phyloP scores from a whole-genome alignment of 2,329 filamentous ascomycete species.

The Fusarium longipes region DNA sequence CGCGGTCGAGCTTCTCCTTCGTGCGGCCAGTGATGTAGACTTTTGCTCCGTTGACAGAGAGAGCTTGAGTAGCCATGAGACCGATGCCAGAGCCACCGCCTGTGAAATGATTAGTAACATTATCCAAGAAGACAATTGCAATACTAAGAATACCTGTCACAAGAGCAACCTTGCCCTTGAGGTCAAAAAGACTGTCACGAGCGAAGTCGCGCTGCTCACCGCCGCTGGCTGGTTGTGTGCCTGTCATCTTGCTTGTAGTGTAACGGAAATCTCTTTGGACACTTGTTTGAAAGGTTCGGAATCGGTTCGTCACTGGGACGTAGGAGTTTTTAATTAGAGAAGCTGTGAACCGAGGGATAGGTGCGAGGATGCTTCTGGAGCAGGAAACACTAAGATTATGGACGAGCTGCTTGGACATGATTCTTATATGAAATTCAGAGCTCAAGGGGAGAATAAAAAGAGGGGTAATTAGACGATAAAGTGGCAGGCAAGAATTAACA shows the following conservation, averaged over 20 bases:
- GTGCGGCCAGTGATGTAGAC: constrained; percentile 78
- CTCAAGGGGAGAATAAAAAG: neutral
- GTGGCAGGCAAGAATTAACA: neutral
- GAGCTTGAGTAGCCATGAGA: constrained; percentile 75
- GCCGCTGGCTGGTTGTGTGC: constrained; percentile 33
- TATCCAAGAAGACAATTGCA: neutral
- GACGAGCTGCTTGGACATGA: constrained; percentile 25
- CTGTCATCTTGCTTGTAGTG: constrained; percentile 28
- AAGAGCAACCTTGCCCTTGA: constrained; percentile 57
- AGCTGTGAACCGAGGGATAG: constrained; percentile 8
- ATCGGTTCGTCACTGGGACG: neutral
- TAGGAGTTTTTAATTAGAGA: constrained; percentile 5
- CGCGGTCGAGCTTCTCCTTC: constrained; percentile 69
- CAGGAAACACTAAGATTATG: constrained; percentile 1
- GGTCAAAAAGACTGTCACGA: constrained; percentile 55
- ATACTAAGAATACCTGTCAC: constrained; percentile 54
- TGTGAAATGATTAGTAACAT: constrained; percentile 21
- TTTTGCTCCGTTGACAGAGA: constrained; percentile 73
- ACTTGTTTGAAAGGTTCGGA: constrained; percentile 15
- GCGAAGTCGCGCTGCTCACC: constrained; percentile 49
- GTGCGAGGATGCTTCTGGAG: constrained; percentile 10
- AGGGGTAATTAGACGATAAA: constrained; percentile 14
- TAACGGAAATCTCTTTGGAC: neutral
- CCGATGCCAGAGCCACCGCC: constrained; percentile 72
- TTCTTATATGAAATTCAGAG: constrained; percentile 19